Evolutionary conservation across 371 early-diverging fungal genomes (phyloP), one percentile per base, ranked within the genome.

Genomic region (Dinochytrium kinnereticum): DNA sequence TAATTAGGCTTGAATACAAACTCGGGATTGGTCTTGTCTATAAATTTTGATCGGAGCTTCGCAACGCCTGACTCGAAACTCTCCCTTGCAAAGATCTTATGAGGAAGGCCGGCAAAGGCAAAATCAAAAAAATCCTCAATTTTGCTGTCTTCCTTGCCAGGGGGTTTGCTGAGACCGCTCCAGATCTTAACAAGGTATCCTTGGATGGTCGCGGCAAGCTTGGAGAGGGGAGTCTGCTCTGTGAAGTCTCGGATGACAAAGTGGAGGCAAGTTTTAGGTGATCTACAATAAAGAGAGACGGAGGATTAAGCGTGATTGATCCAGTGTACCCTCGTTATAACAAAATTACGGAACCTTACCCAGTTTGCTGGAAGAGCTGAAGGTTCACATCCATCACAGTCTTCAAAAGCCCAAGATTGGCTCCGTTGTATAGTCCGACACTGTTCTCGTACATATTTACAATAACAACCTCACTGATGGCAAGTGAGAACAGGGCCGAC

Each of bases 381-480:
- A 98, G 81, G 78, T 99, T 96, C 69, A 99, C 98, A 75, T 99
- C 99, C 81, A 99, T 91, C 1, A 99, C 99, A 7, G 98, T 98
- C 82, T 96, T 97, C 50, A 99, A 86, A 64, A 99, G 85, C n/a
- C 97, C 97, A 96, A 99, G 95, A 81, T 98, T 99, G 34, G 99
- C 99, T 44, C 98, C 98, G 79, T 98, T 94, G 87, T 98, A 99
- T 40, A 99, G 88, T 49, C 98, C 99, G 21, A 99, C 97, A 84
- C 92, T 93, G 79, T 96, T 91, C 76, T 99, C 99, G 96, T 98
- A 99, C 84, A 98, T 86, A 83, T 99, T 99, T 69, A 99, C 87
- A 72, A 99, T 92, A 57, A 99, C 89, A 36, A 98, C 98, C 82
- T 98, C 96, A 55, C 95, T 87, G 13, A 95, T 94, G 0, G 99